Percentiles rank a stretch among this genome's conserved stretches.
Evolutionary conservation across 768 basidiomycete genomes (phyloP).

Genomic region (Mycena rosella): DNA sequence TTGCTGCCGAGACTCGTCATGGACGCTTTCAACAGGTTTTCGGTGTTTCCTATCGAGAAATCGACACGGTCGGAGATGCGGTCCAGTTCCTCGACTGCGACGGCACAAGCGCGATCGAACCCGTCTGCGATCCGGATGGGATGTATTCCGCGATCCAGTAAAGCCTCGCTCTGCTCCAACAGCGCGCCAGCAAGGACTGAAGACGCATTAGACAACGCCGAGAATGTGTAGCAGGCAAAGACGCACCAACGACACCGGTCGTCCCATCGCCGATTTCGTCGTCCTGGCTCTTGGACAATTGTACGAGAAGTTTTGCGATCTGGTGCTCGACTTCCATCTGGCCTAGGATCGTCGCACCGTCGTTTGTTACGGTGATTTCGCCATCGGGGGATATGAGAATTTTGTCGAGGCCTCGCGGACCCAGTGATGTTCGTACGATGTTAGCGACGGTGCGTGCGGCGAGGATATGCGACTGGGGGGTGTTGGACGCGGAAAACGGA

Average conservation of each 20-base stretch:
- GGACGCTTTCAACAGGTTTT: constrained; percentile 92
- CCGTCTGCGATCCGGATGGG: constrained; percentile 99
- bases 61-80: constrained; percentile 90
- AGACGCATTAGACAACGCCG: constrained; percentile 4
- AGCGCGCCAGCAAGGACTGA: constrained; percentile 97
- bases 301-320: constrained; percentile 97
- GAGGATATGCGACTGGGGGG: constrained; percentile 87
- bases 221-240: background rate
- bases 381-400: constrained; percentile 96
- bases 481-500: constrained; percentile 26
- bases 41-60: constrained; percentile 85
- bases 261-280: constrained; percentile 99
- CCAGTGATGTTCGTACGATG: constrained; percentile 94
- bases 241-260: constrained; percentile 97
- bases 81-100: constrained; percentile 93
- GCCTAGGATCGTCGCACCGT: constrained; percentile 97
- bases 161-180: constrained; percentile 91
- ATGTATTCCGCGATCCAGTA: constrained; percentile 99
- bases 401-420: constrained; percentile 94
- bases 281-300: constrained; percentile 97
- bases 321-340: constrained; percentile 99
- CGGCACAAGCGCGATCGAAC: constrained; percentile 93
- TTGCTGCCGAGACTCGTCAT: constrained; percentile 98
- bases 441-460: constrained; percentile 95
- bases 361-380: constrained; percentile 99